Evolutionary conservation across 2,329 filamentous ascomycete genomes (phyloP).

Genomic region (Calcarisporium arbuscula): DNA sequence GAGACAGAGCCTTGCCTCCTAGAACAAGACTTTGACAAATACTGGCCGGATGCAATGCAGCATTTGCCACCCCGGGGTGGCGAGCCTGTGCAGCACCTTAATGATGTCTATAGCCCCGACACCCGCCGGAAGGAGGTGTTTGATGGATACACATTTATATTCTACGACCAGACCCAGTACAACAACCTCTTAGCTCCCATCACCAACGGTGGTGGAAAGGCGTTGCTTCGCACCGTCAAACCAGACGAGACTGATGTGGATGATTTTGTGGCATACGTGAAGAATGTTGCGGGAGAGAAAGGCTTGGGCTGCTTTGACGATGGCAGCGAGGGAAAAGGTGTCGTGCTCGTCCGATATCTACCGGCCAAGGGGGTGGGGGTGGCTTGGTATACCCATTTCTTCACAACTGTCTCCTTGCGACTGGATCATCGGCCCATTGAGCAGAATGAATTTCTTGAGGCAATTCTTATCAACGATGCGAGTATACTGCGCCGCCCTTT

Average conservation of each 20-base stretch:
- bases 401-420: slow-evolving; percentile 60
- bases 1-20: slow-evolving; percentile 48
- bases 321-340: slow-evolving; percentile 59
- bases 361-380: slow-evolving; percentile 47
- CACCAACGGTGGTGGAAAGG: slow-evolving; percentile 76
- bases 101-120: slow-evolving; percentile 68
- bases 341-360: slow-evolving; percentile 71
- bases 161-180: slow-evolving; percentile 71
- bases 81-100: slow-evolving; percentile 64
- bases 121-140: slow-evolving; percentile 64
- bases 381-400: slow-evolving; percentile 65
- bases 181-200: slow-evolving; percentile 69
- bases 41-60: slow-evolving; percentile 70
- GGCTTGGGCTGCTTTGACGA: slow-evolving; percentile 58
- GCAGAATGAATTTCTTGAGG: slow-evolving; percentile 87
- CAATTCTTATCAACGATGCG: slow-evolving; percentile 76
- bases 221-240: slow-evolving; percentile 57
- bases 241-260: slow-evolving; percentile 60
- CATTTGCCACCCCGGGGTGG: slow-evolving; percentile 69
- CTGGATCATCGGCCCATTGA: slow-evolving; percentile 79
- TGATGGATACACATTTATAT: slow-evolving; percentile 81
- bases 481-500: slow-evolving; percentile 64
- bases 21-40: slow-evolving; percentile 70
- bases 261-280: slow-evolving; percentile 74
- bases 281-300: slow-evolving; percentile 67